phyloP scores from a whole-genome alignment of 2,329 filamentous ascomycete genomes.

The Cercospora citrullina region DNA sequence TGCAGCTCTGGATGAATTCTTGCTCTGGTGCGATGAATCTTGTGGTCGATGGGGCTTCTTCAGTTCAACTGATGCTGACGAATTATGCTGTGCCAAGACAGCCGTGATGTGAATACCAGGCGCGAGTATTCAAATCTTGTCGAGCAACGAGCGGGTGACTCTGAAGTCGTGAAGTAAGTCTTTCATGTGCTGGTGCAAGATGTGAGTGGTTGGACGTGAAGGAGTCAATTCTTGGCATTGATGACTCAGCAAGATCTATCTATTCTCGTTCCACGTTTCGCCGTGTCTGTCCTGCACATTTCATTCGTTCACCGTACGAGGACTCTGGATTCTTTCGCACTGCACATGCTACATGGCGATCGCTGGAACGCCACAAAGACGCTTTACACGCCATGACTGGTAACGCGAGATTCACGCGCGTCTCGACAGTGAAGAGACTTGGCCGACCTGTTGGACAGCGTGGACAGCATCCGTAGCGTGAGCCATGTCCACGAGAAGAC shows the following conservation, averaged over 20 bases:
- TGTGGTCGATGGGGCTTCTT: neutral
- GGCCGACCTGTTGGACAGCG: neutral
- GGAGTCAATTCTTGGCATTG: neutral
- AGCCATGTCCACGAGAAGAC: slow-evolving; percentile 18
- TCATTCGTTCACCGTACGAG: neutral
- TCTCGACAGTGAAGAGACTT: neutral
- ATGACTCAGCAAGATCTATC: neutral
- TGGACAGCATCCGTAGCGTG: neutral
- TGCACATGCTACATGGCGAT: neutral
- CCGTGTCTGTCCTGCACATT: neutral
- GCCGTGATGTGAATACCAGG: neutral
- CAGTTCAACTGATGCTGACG: neutral
- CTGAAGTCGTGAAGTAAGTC: neutral
- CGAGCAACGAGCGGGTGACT: neutral
- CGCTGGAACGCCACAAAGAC: neutral
- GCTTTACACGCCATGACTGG: neutral
- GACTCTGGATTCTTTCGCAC: neutral
- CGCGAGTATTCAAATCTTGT: neutral
- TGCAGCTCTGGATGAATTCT: neutral
- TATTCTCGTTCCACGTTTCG: neutral
- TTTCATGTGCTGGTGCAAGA: neutral
- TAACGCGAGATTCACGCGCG: neutral
- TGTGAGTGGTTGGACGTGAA: neutral
- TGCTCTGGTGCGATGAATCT: neutral
- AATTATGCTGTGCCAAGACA: neutral